A percentile compares a stretch with the other conserved stretches of the same genome.
These are phyloP conservation scores for Colletotrichum trifolii DNA, from an alignment of 2,329 filamentous ascomycete genomes.

Conservation along the genomic window DNA sequence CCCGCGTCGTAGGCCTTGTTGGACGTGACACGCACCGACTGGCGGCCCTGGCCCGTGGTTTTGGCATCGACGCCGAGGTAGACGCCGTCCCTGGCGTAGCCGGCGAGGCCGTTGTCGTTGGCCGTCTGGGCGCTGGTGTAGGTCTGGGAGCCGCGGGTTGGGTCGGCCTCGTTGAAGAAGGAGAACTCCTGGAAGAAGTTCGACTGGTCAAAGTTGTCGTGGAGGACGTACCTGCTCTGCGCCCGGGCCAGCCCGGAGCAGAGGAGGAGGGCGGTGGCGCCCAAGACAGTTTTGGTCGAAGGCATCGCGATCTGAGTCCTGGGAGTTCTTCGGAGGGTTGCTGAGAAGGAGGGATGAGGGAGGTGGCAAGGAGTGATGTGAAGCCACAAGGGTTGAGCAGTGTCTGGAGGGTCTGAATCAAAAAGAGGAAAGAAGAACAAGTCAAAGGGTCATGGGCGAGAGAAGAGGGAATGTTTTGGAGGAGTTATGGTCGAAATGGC, in stretches of 20 bases:
- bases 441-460: constrained; percentile 26
- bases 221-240: constrained; percentile 53
- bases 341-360: constrained; percentile 1
- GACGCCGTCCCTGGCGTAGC: constrained; percentile 64
- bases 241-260: constrained; percentile 40
- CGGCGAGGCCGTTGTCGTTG: constrained; percentile 66
- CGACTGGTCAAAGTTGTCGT: constrained; percentile 58
- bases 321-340: not conserved
- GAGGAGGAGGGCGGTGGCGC: constrained; percentile 23
- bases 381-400: constrained; percentile 3
- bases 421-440: constrained; percentile 17
- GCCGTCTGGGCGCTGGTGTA: constrained; percentile 73
- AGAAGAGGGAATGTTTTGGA: constrained; percentile 18
- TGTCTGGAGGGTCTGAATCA: constrained; percentile 32
- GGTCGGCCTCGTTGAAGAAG: constrained; percentile 70
- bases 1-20: constrained; percentile 74
- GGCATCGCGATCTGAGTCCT: constrained; percentile 19
- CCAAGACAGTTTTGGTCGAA: constrained; percentile 28
- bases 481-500: constrained; percentile 15
- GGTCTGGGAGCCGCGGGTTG: constrained; percentile 79
- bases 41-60: constrained; percentile 70
- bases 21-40: constrained; percentile 76
- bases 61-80: constrained; percentile 77
- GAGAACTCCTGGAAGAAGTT: constrained; percentile 69
- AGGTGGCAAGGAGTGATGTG: constrained; percentile 6